Base-by-base conservation (phyloP, 2,329 filamentous ascomycete genomes). In the Colletotrichum musae region DNA sequence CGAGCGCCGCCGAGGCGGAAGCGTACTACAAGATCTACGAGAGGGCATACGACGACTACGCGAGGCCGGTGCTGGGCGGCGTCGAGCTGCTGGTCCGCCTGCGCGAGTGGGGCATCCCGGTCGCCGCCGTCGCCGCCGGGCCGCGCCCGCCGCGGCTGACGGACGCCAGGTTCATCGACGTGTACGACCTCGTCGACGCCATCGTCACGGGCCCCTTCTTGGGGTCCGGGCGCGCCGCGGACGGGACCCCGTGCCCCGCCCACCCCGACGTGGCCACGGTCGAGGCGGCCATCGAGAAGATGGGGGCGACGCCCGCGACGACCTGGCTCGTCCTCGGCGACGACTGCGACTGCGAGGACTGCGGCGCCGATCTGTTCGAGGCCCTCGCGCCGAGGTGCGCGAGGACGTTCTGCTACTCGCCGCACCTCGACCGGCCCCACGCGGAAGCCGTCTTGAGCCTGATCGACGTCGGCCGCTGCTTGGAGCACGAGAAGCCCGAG, bases 11-110 rank as follows among this genome's bases (percentile, higher is more conserved):
- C 45, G n/a, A 51, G 12, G 24, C 51, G 43, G 16, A 24, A 10
- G 16, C 50, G 43, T 65, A 53, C 48, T 36, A 56, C 36, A 52
- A 47, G 12, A 47, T 52, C 28, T 65, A 59, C 24, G 51, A 47
- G 9, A 15, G 45, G 32, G 47, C 47, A 3, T 58, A 53, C n/a
- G 12, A 13, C 28, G n/a, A 39, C 16, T n/a, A 13, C 26, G 36
- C 47, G 15, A 39, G 36, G n/a, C 54, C 62, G 28, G 59, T 54
- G 16, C 45, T 47, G 3, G 48, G 39, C 5, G 59, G 56, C 24
- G 21, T 53, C 16, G 47, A 59, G 47, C 52, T 53, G 16, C 62
- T 54, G 15, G n/a, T 52, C 15, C 48, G 54, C 18, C 32, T 65
- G 6, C 56, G 48, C 16, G 47, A 54, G n/a, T 10, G 59, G 18